Evolutionary conservation across 805 yeast species (phyloP).

Genomic region (Wickerhamiella slavikovae): DNA sequence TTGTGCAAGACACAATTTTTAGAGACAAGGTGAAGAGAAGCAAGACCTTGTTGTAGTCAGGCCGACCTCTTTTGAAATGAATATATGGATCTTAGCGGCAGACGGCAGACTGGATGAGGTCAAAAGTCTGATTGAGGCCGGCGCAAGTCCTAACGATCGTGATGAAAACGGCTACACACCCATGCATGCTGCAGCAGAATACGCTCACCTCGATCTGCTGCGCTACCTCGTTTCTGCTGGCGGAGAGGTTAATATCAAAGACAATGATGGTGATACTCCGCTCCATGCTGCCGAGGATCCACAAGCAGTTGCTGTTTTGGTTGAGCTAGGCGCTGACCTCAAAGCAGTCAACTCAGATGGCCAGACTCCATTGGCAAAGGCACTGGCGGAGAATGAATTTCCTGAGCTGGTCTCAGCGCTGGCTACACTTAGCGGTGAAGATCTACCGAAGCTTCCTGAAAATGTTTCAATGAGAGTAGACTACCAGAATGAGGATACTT

Average conservation of each 20-base stretch:
- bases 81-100: constrained; percentile 91
- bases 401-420: constrained; percentile 59
- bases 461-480: constrained; percentile 11
- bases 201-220: constrained; percentile 58
- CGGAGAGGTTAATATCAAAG: constrained; percentile 70
- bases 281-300: constrained; percentile 72
- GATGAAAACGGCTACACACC: constrained; percentile 96
- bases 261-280: constrained; percentile 87
- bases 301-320: constrained; percentile 38
- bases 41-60: no score
- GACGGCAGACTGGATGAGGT: constrained; percentile 53
- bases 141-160: constrained; percentile 43
- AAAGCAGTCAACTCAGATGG: constrained; percentile 50
- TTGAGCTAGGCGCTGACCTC: constrained; percentile 52
- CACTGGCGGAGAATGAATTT: constrained; percentile 52
- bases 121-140: constrained; percentile 29
- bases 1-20: no score
- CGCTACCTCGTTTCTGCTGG: constrained; percentile 32
- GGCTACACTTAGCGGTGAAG: constrained; percentile 22
- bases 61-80: constrained; percentile 19
- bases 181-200: constrained; percentile 92
- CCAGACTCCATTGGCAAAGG: constrained; percentile 48
- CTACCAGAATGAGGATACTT: constrained; percentile 16
- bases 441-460: constrained; percentile 8
- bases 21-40: no score